Evolutionary conservation across 176 grass and related monocot species (phyloP), one percentile per base, ranked within the genome.

Genomic region (Saccharum spontaneum): DNA sequence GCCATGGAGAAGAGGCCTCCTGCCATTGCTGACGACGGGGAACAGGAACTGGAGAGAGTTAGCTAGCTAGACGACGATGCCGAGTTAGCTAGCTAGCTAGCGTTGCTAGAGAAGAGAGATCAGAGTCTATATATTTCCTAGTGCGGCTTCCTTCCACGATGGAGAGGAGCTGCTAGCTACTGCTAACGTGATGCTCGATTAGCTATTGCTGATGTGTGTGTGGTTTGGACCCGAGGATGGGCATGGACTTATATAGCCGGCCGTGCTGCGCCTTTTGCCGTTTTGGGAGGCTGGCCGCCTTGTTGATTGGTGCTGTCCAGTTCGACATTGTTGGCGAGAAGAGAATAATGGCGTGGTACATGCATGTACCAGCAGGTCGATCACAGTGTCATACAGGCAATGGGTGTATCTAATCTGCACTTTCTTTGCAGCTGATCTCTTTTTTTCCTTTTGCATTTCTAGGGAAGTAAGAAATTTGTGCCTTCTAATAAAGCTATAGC

Each of bases 1-100:
- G 75, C 69, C 80, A 90, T 83, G 75, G 69, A 73, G 16, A 87
- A 69, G 75, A 83, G 24, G 1, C 88, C 84, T 72, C 81, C 82
- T 20, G 84, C 80, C 89, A 90, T 90, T 72, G 67, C 67, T 24
- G 43, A 50, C 62, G 79, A 36, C 10, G 45, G 14, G 12, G 45
- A 15, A 48, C 46, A 72, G 28, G 37, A 13, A 0, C 46, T 10
- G 67, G 60, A 79, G 43, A 6, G 79, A 83, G 20, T 20, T 52
- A 18, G 49, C 70, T 40, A 74, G 70, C 78, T 16, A 10, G 28
- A 26, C n/a, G n/a, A 0, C 59, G 8, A 36, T 36, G 55, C 2
- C 57, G 59, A 52, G 26, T 8, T 9, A 52, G 80, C 45, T 40
- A 60, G 80, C n/a, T 3, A 9, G 69, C 49, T 52, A 52, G 46